Conservation (phyloP, 768 basidiomycete genomes). For the Hygrophoropsis aurantiaca region DNA sequence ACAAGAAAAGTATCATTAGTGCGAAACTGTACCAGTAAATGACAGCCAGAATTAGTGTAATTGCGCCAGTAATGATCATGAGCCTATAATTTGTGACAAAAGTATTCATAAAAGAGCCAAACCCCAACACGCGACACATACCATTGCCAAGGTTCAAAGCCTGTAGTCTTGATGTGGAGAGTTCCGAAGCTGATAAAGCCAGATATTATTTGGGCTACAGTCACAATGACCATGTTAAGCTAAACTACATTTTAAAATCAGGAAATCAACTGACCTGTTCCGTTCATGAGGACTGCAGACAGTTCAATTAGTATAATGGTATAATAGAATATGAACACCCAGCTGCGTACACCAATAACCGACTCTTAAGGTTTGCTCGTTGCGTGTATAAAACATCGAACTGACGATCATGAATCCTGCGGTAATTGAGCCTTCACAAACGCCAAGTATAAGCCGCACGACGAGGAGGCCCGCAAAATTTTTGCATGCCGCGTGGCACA, state of each 20-base stretch:
- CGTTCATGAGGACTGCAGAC: conserved; percentile 63
- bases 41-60: conserved; percentile 52
- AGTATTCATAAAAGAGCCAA: background rate
- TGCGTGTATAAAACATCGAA: conserved; percentile 69
- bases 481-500: conserved; percentile 62
- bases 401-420: conserved; percentile 71
- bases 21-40: conserved; percentile 47
- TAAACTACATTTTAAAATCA: background rate
- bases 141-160: conserved; percentile 72
- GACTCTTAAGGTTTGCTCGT: conserved; percentile 59
- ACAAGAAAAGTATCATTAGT: background rate
- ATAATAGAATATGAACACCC: background rate
- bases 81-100: conserved; percentile 35
- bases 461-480: conserved; percentile 61
- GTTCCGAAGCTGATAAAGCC: conserved; percentile 63
- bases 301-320: background rate
- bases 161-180: conserved; percentile 52
- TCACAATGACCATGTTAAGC: background rate
- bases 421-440: conserved; percentile 63
- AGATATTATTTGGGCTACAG: conserved; percentile 58
- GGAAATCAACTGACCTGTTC: conserved; percentile 54
- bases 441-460: conserved; percentile 66
- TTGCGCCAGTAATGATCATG: conserved; percentile 61
- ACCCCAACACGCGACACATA: conserved; percentile 9
- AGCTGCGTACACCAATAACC: conserved; percentile 74